Evolutionary conservation across 139 green algal species (phyloP), one percentile per base, ranked within the genome.

Genomic region (Chlorella sp.): DNA sequence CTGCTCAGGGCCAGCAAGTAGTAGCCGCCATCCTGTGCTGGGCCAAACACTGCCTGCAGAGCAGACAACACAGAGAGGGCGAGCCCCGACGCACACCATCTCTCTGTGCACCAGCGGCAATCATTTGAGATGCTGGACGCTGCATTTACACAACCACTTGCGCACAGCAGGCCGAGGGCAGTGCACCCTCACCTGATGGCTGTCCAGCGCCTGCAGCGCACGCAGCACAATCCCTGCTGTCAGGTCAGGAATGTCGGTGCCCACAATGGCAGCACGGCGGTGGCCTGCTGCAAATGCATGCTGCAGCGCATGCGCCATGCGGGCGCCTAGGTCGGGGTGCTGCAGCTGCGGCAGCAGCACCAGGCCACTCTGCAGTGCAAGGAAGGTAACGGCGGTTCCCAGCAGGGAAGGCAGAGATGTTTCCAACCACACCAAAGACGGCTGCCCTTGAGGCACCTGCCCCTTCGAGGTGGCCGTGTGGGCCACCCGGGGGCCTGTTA

Each of bases 191-290:
- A 73, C 69, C 70, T 86, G 69, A 11, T 78, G 36, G 25, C 30
- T 72, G n/a, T 76, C 64, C 23, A 89, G 55, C 0, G 38, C 41
- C 7, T 73, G 64, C 36, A 87, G 38, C n/a, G 79, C 81, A 0
- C 55, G 47, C 47, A 25, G 9, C 30, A 96, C 25, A 64, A 88
- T 36, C 32, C 13, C n/a, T 7, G 72, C 32, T 17, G 68, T 78
- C 12, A 96, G 63, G 64, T 93, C 93, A 26, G 93, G 93, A 44
- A 95, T 88, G 83, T 96, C 93, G 20, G 92, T 95, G 16, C 93
- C 93, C 6, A 91, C 68, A 25, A 96, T 87, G 5, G 92, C 36
- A 32, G 92, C 92, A 63, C 90, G 74, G 23, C 36, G 80, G 41
- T 85, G 67, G 34, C 78, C 55, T 34, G n/a, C 25, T 20, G 30